Evolutionary conservation across 2,329 filamentous ascomycete genomes (phyloP), one percentile per base, ranked within the genome.

Genomic region (Microcyclosporella mali): DNA sequence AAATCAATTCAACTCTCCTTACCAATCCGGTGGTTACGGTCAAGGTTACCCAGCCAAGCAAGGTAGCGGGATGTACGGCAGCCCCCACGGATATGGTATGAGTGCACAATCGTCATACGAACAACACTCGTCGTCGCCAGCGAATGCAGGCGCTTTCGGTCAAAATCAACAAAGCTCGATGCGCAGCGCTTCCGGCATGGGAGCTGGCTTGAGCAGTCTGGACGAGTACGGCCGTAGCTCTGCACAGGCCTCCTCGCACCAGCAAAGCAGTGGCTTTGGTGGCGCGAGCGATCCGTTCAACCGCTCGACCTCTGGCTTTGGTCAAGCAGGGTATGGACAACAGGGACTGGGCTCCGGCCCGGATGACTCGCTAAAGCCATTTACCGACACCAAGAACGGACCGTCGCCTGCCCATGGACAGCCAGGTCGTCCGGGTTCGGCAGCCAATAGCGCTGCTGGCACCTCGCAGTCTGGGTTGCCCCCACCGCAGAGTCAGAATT

Each of bases 111-210:
- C 69, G 30, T 76, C 77, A 7, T 81, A 78, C 54, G 81, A 84
- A 33, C 69, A 73, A 52, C 77, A 84, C 59, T 75, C 77, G 2
- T 77, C 79, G 12, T 81, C 80, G 16, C 79, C 81, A 9, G 79
- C 77, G 27, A 81, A 78, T 48, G 71, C 72, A 16, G 72, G 70
- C 36, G 70, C 70, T 14, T 78, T 77, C 49, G 69, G 68, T 25
- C 65, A 66, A 32, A 63, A 67, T 36, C 57, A 62, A 43, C 52
- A 56, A 28, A 46, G 46, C 25, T 67, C 68, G 12, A 62, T 70
- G 53, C 69, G 71, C 41, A 70, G 68, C 41, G 67, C 71, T 25
- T 71, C 72, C 41, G 59, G 59, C 19, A 59, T 62, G 57, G 51
- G 52, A 17, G 53, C 57, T 16, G 54, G 56, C 25, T 46, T 61